phyloP scores from a whole-genome alignment of 306 rosid genomes.

The Hippophae gyantsensis region DNA sequence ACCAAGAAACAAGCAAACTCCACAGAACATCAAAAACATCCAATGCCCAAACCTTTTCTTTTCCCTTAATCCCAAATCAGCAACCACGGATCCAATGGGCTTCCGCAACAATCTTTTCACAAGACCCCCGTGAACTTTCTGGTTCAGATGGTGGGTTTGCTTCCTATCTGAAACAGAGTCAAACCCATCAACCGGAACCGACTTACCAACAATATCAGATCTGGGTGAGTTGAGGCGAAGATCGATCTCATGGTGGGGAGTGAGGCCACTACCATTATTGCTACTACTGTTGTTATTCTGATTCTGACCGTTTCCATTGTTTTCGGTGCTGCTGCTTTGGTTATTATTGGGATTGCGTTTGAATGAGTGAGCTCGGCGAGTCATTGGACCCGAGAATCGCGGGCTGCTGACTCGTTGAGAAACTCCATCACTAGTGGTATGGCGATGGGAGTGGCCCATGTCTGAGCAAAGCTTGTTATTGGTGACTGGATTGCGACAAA shows the following conservation, averaged over 20 bases:
- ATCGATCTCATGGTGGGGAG: slow-evolving; percentile 57
- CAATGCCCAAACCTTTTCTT: slow-evolving; percentile 75
- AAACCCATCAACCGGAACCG: slow-evolving; percentile 30
- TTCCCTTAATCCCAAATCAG: slow-evolving; percentile 61
- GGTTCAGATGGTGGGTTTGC: slow-evolving; percentile 41
- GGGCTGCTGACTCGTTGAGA: slow-evolving; percentile 86
- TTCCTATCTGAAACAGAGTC: slow-evolving; percentile 45
- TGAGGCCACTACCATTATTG: slow-evolving; percentile 12
- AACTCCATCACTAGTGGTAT: slow-evolving; percentile 59
- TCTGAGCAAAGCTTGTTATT: background rate
- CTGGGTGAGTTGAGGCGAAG: slow-evolving; percentile 60
- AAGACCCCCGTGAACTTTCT: slow-evolving; percentile 40
- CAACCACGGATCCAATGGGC: slow-evolving; percentile 48
- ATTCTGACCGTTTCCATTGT: background rate
- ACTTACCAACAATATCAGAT: slow-evolving; percentile 40
- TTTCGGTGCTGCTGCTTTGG: slow-evolving; percentile 3
- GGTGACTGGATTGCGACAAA: slow-evolving; percentile 26
- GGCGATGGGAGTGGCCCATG: slow-evolving; percentile 59
- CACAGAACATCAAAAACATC: slow-evolving; percentile 83
- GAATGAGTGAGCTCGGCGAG: slow-evolving; percentile 95
- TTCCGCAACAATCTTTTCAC: slow-evolving; percentile 38
- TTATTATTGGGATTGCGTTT: slow-evolving; percentile 40
- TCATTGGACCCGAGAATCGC: slow-evolving; percentile 83
- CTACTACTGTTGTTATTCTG: slow-evolving; percentile 4
- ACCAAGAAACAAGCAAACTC: slow-evolving; percentile 74